Percentiles rank a stretch among this genome's conserved stretches.
Conservation (phyloP, 139 green algal species). For the Tetradesmus lagerheimii region DNA sequence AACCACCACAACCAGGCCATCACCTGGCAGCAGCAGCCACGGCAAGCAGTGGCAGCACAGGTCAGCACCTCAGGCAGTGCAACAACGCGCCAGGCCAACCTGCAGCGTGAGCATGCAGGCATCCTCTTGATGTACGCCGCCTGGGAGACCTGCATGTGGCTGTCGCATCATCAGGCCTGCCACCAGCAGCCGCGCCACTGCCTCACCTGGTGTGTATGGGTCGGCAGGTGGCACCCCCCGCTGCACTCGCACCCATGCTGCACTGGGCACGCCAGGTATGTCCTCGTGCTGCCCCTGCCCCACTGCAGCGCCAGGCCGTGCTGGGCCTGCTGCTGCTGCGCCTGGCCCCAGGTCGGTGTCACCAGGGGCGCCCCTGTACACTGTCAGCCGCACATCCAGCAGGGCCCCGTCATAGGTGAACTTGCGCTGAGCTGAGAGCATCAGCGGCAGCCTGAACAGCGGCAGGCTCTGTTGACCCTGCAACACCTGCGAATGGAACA, state of each 20-base stretch:
- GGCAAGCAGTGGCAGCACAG: background rate
- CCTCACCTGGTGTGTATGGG: slow-evolving; percentile 66
- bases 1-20: slow-evolving; percentile 60
- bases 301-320: background rate
- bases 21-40: slow-evolving; percentile 37
- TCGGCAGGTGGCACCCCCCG: slow-evolving; percentile 61
- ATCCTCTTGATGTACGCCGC: too few relatives aligned
- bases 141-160: background rate
- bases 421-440: slow-evolving; percentile 65
- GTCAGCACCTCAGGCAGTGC: background rate
- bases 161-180: background rate
- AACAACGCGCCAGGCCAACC: background rate
- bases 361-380: slow-evolving; percentile 14
- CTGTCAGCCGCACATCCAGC: slow-evolving; percentile 58
- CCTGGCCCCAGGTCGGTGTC: background rate
- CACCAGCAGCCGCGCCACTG: background rate
- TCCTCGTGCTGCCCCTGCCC: slow-evolving; percentile 53
- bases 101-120: background rate
- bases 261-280: slow-evolving; percentile 61
- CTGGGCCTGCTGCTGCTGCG: background rate
- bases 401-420: slow-evolving; percentile 67
- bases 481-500: slow-evolving; percentile 34
- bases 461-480: slow-evolving; percentile 62
- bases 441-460: slow-evolving; percentile 67
- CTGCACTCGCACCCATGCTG: slow-evolving; percentile 65